Evolutionary conservation across 73 alveolate species (phyloP), one percentile per base, ranked within the genome.

Genomic region (Stentor coeruleus): DNA sequence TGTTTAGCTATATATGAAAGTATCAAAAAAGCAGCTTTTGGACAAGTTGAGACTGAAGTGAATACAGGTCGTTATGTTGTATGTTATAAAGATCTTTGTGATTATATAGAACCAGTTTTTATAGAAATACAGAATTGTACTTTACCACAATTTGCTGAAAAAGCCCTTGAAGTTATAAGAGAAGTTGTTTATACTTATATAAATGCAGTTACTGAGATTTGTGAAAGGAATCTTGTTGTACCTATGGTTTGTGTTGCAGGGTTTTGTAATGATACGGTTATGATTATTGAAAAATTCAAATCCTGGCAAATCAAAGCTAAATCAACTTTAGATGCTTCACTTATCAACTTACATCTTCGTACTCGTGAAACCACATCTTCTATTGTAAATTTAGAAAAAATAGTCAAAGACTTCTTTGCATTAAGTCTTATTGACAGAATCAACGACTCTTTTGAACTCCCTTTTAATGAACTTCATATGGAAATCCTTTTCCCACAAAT

Each of bases 321-420:
- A 59, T 82, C 96, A 28, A 90, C 82, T 15, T 42, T 82, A 15
- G 86, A 83, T 84, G 90, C 89, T 87, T 28, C 84, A 87, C 84
- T 87, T 89, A n/a, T 90, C 90, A 14, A 39, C 36, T 36, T 87
- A 83, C 58, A 90, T 87, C 11, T 87, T 82, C 40, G 41, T 58
- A 74, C 85, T 11, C 87, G 74, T 2, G 89, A 87, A 74, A 87
- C 87, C 49, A 59, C 85, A 58, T 82, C 39, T 39, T 91, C 86
- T 55, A 77, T 58, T 55, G 86, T 83, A 26, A 55, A 39, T 30
- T 81, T 90, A n/a, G 85, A 84, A 80, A 82, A 59, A 74, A 74
- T 83, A 26, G 84, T 87, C 36, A 86, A 84, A 37, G 90, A 79
- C 30, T 77, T 49, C 40, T 74, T 90, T 91, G 84, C 93, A 66